Evolutionary conservation across 1,284 basidiomycete species (phyloP), one percentile per base, ranked within the genome.

Genomic region (Phellopilus nigrolimitatus): DNA sequence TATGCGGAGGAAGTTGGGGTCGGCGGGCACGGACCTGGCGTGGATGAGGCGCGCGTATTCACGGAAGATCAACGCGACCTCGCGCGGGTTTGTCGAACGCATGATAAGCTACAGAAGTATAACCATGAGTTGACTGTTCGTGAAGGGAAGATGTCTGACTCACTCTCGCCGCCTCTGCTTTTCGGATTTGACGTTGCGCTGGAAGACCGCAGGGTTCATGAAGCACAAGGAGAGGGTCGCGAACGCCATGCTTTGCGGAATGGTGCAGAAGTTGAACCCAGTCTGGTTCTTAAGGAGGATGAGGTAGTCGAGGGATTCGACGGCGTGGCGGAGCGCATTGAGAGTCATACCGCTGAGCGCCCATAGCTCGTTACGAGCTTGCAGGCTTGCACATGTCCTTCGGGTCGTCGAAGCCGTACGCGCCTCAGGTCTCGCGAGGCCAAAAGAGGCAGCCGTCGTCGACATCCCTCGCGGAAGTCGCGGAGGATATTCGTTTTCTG

Each of bases 401-500:
- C 69, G 88, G 78, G 53, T 88, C 78, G 45, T 70, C 68, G 69
- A 93, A 91, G 3, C 84, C 84, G 59, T 85, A 84, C 54, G 67
- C 69, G 17, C 78, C 83, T 92, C 93, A 99, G 54, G 97, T 91
- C 64, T 94, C 91, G 47, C 78, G 79, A 0, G 95, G 97, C 95
- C 97, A 99, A 74, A 99, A 99, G 63, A 82, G 90, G 36, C 95
- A 81, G 9, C 78, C 75, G 46, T 95, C 79, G 39, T 94, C 85
- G 9, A 84, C 79, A 66, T 99, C 97, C 69, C n/a, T 99, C 95
- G 39, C 91, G 82, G 70, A 87, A 92, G 68, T 99, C 97, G 51
- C 95, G 86, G 57, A 94, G 91, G 67, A 99, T 97, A 71, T 99
- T 99, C 34, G 94, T 97, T 73, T 99, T 99, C 69, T 99, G 97